Evolutionary conservation across 257 asterid species (phyloP), one percentile per base, ranked within the genome.

Genomic region (Anisodus tanguticus): DNA sequence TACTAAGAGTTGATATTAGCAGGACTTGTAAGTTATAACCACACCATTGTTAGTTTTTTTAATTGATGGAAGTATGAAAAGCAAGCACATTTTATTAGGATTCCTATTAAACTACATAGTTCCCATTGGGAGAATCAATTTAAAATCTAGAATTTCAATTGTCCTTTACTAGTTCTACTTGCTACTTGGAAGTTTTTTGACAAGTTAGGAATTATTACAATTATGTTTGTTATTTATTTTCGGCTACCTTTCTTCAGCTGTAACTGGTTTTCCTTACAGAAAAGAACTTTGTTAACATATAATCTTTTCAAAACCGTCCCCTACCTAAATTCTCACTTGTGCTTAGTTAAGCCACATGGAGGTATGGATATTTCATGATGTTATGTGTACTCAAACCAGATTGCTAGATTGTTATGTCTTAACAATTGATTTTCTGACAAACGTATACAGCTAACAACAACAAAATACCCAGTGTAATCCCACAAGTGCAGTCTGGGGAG

Each of bases 51-150:
- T 49, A 22, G 26, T 74, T 49, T 74, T 70, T 67, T 49, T 19
- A 74, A 74, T 74, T 74, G 80, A 71, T 22, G 49, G 11, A 47
- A 22, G 19, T 74, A 74, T 74, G 62, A 74, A 74, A 37, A 49
- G 81, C 62, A 22, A 74, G 45, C 43, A 12, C 62, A 74, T 74
- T 74, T 47, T 47, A 49, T 43, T 6, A 47, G 62, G 60, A 74
- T 74, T 47, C 60, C 58, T 74, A 49, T 74, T 51, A 19, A 74
- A 74, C 43, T 71, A 71, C 79, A 43, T 71, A n/a, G 51, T 45
- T n/a, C 58, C 17, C 79, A 45, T 2, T 5, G 79, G 79, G 26
- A 22, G 58, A 74, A 51, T 51, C 43, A 49, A 43, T 74, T 47
- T 6, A 74, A n/a, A 74, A 74, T 74, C 9, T 74, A 49, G 80